Evolutionary conservation across 2,329 filamentous ascomycete genomes (phyloP), one percentile per base, ranked within the genome.

Genomic region (Pyrenophora tritici-repentis): DNA sequence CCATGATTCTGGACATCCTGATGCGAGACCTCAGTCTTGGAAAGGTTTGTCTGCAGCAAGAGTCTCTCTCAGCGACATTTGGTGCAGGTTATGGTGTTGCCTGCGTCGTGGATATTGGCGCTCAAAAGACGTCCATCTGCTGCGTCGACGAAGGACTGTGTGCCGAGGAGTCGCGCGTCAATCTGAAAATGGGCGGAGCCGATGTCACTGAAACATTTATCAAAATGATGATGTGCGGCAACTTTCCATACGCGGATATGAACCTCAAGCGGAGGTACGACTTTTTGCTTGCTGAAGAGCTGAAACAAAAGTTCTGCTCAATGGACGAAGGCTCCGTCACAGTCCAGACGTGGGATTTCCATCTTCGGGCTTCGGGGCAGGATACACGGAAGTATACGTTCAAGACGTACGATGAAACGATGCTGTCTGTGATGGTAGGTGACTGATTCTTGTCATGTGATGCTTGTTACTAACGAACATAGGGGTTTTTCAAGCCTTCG

Each of bases 71-170:
- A 0, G 93, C 92, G 3, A 94, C 91, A 0, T 99, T 96, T 71
- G 94, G 94, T 10, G 94, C 93, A 3, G 94, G 94, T 6, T 97
- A 95, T 68, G 95, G 92, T 1, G 91, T 90, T 56, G 89, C 91
- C 16, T 99, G 94, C 64, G 91, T 99, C 48, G 91, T 99, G 9
- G 94, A 99, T 70, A 88, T 99, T 49, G 94, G 94, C 10, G 93
- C 94, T 1, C 91, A 97, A 71, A 99, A 99, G 81, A 97, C 94
- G 1, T 96, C 94, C 0, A 89, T 99, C 26, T 93, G 92, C 56
- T 99, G 94, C 62, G 92, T 99, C 9, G 94, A 99, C 66, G 94
- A 99, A 72, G 94, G 94, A 2, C 88, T 99, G 75, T 91, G 90
- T 67, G 83, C 96, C 20, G 94, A 97, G 58, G 93, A 97, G 69